A percentile compares a stretch with the other conserved stretches of the same genome.
phyloP scores from a whole-genome alignment of 495 filamentous ascomycete species.

The Talaromyces nanjingensis region DNA sequence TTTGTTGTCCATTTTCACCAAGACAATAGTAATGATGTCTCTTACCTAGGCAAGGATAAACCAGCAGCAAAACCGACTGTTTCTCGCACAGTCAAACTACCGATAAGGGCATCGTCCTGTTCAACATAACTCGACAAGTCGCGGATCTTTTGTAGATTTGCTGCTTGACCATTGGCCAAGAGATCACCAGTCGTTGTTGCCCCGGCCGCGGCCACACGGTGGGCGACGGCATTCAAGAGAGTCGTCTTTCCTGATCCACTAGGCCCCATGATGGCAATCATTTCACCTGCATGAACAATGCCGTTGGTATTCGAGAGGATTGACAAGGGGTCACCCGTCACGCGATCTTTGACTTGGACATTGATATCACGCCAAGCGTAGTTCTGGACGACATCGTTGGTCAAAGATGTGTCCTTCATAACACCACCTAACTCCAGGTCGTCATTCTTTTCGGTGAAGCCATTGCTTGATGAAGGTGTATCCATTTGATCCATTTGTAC shows the following conservation, averaged over 20 bases:
- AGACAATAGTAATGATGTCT: not conserved
- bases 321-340: conserved; percentile 20
- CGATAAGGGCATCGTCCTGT: not conserved
- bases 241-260: not conserved
- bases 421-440: not conserved
- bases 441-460: not conserved
- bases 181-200: not conserved
- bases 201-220: not conserved
- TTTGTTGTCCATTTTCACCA: not conserved
- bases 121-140: not conserved
- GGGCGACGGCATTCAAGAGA: not conserved
- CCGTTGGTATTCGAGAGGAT: conserved; percentile 38
- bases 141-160: not conserved
- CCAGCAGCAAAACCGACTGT: not conserved
- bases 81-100: not conserved
- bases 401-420: not conserved
- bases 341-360: not conserved
- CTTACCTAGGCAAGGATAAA: not conserved
- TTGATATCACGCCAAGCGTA: not conserved
- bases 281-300: not conserved
- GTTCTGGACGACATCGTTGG: not conserved
- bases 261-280: not conserved
- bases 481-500: not conserved
- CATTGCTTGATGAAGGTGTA: not conserved
- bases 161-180: not conserved